phyloP scores from a whole-genome alignment of 2,329 filamentous ascomycete species.

The Emergomyces africanus region DNA sequence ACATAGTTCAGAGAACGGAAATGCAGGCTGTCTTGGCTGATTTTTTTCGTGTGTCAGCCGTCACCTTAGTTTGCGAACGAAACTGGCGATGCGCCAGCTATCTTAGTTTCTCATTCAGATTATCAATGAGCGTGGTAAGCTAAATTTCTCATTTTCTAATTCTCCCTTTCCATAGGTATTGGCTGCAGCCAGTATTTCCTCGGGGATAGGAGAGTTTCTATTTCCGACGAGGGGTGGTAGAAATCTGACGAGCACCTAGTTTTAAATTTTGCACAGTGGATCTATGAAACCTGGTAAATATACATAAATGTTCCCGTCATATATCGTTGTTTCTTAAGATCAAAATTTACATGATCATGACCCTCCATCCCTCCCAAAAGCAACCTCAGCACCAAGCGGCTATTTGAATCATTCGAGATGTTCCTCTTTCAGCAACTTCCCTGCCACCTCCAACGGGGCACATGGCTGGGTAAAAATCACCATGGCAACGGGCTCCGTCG shows the following conservation, averaged over 20 bases:
- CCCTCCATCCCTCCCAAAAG: not conserved
- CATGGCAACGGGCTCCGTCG: constrained; percentile 31
- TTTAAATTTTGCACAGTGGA: not conserved
- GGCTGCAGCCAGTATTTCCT: not conserved
- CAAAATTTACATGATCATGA: not conserved
- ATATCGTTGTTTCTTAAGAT: not conserved
- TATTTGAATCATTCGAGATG: not conserved
- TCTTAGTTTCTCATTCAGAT: not conserved
- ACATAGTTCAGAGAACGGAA: not conserved
- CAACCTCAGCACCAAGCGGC: not conserved
- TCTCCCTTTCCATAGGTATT: not conserved
- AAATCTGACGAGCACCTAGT: not conserved
- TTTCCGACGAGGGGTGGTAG: too few species aligned
- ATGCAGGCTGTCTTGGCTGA: too few species aligned
- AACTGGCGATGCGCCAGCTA: too few species aligned
- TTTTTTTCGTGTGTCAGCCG: too few species aligned
- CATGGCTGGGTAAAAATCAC: constrained; percentile 14
- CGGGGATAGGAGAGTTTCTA: not conserved
- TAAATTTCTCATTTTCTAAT: not conserved
- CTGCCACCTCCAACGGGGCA: not conserved
- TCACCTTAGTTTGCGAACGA: too few species aligned
- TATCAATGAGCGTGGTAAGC: not conserved
- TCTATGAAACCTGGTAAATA: not conserved
- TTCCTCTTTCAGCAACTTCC: constrained; percentile 3
- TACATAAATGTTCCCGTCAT: not conserved